Conservation (phyloP, 805 yeast species). For the Wickerhamiella spandovensis region DNA sequence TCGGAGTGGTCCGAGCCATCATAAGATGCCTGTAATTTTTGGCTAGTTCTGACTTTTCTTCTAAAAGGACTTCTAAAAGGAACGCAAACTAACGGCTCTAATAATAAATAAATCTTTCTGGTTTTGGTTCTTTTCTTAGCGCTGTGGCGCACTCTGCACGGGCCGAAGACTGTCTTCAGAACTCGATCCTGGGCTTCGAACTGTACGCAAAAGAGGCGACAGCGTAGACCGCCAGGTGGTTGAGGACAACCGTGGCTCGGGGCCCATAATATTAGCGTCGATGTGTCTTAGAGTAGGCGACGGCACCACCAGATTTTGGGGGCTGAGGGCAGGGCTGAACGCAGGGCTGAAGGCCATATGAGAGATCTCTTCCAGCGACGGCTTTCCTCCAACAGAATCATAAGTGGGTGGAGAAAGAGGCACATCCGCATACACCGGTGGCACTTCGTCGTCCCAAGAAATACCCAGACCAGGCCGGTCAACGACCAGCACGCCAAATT, state of each 20-base stretch:
- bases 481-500: constrained; percentile 67
- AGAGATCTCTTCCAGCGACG: constrained; percentile 18
- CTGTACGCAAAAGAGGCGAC: background rate
- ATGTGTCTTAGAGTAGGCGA: constrained; percentile 19
- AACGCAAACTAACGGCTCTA: too few relatives aligned
- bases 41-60: too few relatives aligned
- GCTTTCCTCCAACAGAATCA: constrained; percentile 22
- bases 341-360: constrained; percentile 16
- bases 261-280: constrained; percentile 17
- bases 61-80: too few relatives aligned
- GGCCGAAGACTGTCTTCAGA: background rate
- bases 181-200: background rate
- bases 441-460: constrained; percentile 98
- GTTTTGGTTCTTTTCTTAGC: background rate
- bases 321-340: constrained; percentile 8
- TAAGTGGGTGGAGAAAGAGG: constrained; percentile 83
- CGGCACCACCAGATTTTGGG: constrained; percentile 2
- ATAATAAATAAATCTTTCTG: background rate
- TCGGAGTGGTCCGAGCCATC: too few relatives aligned
- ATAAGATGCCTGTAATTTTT: too few relatives aligned
- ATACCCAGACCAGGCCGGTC: constrained; percentile 93
- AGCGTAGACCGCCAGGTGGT: background rate
- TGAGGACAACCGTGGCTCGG: constrained; percentile 9
- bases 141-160: background rate
- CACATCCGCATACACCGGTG: constrained; percentile 87